A percentile compares a stretch with the other conserved stretches of the same genome.
phyloP scores from a whole-genome alignment of 2,329 filamentous ascomycete species.

The Verticillium zaregamsianum region DNA sequence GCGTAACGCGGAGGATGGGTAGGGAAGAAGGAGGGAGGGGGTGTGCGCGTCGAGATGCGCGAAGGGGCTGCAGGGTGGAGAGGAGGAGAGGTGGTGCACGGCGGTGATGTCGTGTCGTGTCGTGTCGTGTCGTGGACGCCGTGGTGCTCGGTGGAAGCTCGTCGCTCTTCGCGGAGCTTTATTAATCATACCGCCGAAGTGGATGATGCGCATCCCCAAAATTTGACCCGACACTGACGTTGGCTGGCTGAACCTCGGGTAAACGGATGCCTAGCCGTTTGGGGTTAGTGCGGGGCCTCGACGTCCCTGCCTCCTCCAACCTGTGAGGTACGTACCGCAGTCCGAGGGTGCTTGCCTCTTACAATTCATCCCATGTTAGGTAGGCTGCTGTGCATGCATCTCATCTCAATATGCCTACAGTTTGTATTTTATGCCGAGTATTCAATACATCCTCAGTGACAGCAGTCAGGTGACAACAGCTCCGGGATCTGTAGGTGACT shows the following conservation, averaged over 20 bases:
- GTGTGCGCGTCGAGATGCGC: not conserved
- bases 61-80: not conserved
- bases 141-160: constrained; percentile 1
- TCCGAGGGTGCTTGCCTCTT: too few relatives aligned
- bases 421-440: too few relatives aligned
- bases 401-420: too few relatives aligned
- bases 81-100: not conserved
- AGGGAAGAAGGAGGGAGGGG: not conserved
- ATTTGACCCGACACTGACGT: not conserved
- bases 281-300: not conserved
- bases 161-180: constrained; percentile 1
- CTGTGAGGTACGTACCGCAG: constrained; percentile 1
- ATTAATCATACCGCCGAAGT: constrained; percentile 2
- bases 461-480: too few relatives aligned
- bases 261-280: not conserved
- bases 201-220: not conserved
- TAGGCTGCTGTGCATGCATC: too few relatives aligned
- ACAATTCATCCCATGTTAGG: too few relatives aligned
- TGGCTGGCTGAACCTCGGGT: not conserved
- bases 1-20: too few relatives aligned
- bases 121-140: not conserved
- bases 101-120: not conserved
- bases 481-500: too few relatives aligned
- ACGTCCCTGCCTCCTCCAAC: not conserved
- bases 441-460: too few relatives aligned